These are phyloP conservation scores for Novymonas esmeraldas DNA, from an alignment of 208 protist species.

Conservation along the genomic window DNA sequence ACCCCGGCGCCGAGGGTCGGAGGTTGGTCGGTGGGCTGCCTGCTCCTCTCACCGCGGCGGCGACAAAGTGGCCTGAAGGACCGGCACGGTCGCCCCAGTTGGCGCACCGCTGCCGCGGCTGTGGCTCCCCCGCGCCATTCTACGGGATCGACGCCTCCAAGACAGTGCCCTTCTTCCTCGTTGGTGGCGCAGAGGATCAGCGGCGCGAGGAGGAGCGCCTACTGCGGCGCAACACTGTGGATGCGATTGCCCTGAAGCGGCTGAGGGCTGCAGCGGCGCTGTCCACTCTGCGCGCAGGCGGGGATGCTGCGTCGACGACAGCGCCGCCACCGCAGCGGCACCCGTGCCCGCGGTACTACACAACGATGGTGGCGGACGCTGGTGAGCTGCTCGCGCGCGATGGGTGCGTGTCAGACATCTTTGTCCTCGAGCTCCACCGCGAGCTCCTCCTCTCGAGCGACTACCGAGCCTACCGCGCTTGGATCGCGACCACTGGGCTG, in stretches of 20 bases:
- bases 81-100: no score
- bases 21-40: no score
- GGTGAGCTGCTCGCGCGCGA: slow-evolving; percentile 7
- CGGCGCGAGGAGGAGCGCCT: slow-evolving; percentile 4
- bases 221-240: slow-evolving; percentile 13
- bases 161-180: slow-evolving; percentile 14
- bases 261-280: background rate
- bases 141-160: background rate
- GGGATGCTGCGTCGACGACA: background rate
- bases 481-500: no score
- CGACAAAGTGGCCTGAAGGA: no score
- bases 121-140: no score
- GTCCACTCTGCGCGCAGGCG: no score
- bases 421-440: slow-evolving; percentile 42
- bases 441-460: no score
- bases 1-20: no score
- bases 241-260: slow-evolving; percentile 8
- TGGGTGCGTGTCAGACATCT: slow-evolving; percentile 44
- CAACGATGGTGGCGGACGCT: slow-evolving; percentile 5
- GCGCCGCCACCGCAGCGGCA: no score
- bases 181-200: background rate
- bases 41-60: no score
- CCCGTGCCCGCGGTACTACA: slow-evolving; percentile 13
- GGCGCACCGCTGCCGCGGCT: no score
- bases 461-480: no score